Percentiles rank a stretch among this genome's conserved stretches.
Conservation (phyloP, 2,329 filamentous ascomycete species). For the Paracoccidioides lutzii region DNA sequence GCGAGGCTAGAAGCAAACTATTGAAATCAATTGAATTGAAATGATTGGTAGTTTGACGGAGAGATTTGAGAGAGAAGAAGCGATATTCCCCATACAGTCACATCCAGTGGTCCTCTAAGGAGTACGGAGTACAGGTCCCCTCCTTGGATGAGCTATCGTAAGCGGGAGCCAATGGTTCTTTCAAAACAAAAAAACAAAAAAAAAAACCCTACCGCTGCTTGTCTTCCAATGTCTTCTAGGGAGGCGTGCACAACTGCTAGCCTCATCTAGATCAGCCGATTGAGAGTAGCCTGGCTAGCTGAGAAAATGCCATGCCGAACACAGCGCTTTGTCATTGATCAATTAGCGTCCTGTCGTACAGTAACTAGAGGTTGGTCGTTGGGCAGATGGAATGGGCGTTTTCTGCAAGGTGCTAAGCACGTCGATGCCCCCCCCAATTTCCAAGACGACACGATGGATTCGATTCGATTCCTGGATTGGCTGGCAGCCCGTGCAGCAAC, state of each 20-base stretch:
- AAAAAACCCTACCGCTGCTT: too few species aligned
- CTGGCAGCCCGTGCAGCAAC: background rate
- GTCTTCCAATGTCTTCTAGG: too few species aligned
- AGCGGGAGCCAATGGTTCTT: too few species aligned
- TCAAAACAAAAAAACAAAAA: too few species aligned
- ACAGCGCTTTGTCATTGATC: background rate
- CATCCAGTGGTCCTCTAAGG: background rate
- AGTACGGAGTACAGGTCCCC: too few species aligned
- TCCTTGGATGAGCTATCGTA: too few species aligned
- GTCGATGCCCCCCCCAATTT: background rate
- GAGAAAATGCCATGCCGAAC: background rate
- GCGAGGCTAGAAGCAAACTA: background rate
- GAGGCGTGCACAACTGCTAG: background rate
- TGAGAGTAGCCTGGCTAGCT: background rate
- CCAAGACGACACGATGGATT: background rate
- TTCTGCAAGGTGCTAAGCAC: background rate
- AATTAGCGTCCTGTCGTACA: background rate
- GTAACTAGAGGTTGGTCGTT: background rate
- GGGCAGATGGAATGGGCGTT: background rate
- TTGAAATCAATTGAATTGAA: background rate
- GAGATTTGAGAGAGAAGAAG: background rate
- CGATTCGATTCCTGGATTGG: background rate
- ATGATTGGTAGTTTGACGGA: background rate
- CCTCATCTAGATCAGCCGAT: constrained; percentile 1
- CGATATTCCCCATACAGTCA: background rate